These are phyloP conservation scores for Eutypella sp. DNA, from an alignment of 2,329 filamentous ascomycete genomes.

Conservation along the genomic window DNA sequence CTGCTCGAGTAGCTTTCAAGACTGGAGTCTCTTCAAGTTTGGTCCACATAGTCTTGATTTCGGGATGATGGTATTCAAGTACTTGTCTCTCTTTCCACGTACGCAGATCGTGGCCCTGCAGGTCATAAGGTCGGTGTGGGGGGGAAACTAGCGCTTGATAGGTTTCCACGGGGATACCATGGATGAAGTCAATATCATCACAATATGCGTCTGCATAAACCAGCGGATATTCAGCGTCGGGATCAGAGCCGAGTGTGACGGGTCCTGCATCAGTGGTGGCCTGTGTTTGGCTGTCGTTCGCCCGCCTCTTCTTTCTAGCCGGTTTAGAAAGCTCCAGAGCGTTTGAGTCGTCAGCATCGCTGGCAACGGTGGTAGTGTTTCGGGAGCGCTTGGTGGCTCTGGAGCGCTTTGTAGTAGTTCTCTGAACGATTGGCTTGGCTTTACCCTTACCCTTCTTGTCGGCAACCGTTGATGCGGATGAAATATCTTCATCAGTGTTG, in stretches of 20 bases:
- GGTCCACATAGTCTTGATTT: slow-evolving; percentile 79
- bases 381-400: no score
- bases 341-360: neutral
- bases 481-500: slow-evolving; percentile 3
- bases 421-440: neutral
- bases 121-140: slow-evolving; percentile 7
- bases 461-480: neutral
- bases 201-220: slow-evolving; percentile 1
- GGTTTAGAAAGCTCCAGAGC: no score
- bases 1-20: slow-evolving; percentile 56
- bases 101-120: slow-evolving; percentile 23
- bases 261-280: no score
- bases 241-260: no score
- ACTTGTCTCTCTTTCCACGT: slow-evolving; percentile 58
- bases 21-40: slow-evolving; percentile 64
- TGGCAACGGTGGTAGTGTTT: no score
- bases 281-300: no score
- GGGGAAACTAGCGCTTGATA: no score
- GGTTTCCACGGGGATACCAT: no score
- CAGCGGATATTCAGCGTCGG: no score
- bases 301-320: neutral
- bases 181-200: neutral
- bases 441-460: slow-evolving; percentile 6
- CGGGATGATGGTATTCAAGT: slow-evolving; percentile 72
- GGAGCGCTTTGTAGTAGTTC: no score